Evolutionary conservation across 129 eudicot genomes (phyloP).

Genomic region (Artemisia argyi): DNA sequence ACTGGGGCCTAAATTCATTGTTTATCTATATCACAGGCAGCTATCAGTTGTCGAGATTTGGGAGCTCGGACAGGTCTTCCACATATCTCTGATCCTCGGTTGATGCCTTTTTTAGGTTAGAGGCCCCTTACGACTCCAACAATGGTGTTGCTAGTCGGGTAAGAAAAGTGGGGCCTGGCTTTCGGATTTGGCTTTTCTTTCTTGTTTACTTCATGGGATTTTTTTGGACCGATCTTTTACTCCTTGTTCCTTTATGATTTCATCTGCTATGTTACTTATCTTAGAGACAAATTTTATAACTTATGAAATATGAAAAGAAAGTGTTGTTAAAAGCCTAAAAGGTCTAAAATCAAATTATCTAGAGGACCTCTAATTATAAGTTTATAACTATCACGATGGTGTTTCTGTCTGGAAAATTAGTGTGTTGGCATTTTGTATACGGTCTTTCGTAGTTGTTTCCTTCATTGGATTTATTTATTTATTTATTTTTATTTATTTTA

Average conservation of each 20-base stretch:
- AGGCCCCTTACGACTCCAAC: slow-evolving; percentile 28
- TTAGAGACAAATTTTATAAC: background rate
- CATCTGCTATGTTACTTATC: background rate
- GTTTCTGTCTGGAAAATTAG: too few species aligned
- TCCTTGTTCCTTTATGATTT: slow-evolving; percentile 27
- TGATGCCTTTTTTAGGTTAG: slow-evolving; percentile 53
- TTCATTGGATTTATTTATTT: too few species aligned
- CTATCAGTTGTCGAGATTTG: slow-evolving; percentile 61
- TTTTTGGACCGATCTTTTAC: slow-evolving; percentile 34
- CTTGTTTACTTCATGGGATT: slow-evolving; percentile 16
- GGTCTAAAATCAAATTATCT: too few species aligned
- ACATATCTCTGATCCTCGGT: slow-evolving; percentile 55
- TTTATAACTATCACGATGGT: too few species aligned
- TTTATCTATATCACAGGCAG: slow-evolving; percentile 55
- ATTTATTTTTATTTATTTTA: too few species aligned
- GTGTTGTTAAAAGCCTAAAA: too few species aligned
- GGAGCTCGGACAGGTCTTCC: slow-evolving; percentile 97
- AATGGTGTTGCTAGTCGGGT: slow-evolving; percentile 6
- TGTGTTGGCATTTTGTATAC: too few species aligned
- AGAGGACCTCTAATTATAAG: too few species aligned
- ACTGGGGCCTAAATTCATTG: slow-evolving; percentile 1
- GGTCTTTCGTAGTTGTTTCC: too few species aligned
- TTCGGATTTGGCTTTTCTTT: slow-evolving; percentile 34
- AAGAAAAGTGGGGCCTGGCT: slow-evolving; percentile 28
- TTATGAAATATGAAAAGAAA: background rate